Conservation (phyloP, 768 basidiomycete species). For the Mycena haematopus region DNA sequence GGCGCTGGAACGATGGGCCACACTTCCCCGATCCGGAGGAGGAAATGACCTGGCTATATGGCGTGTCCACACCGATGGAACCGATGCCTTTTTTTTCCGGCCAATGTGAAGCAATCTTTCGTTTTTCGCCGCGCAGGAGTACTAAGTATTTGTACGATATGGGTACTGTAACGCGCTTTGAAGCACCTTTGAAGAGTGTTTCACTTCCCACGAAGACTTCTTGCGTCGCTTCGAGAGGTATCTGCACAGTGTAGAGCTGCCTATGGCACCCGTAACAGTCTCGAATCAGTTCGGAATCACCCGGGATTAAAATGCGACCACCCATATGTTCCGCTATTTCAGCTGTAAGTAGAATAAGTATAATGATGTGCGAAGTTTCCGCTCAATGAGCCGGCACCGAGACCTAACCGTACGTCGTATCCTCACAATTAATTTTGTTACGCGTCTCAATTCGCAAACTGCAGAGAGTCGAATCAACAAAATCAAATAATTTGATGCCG, state of each 20-base stretch:
- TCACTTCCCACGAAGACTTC: slow-evolving; percentile 1
- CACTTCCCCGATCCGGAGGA: background rate
- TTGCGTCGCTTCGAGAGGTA: slow-evolving; percentile 1
- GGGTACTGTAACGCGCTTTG: background rate
- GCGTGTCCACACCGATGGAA: background rate
- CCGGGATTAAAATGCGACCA: too few species aligned
- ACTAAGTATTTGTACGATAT: background rate
- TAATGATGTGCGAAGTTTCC: too few species aligned
- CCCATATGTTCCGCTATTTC: too few species aligned
- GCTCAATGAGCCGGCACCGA: too few species aligned
- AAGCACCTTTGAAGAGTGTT: background rate
- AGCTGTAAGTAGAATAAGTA: too few species aligned
- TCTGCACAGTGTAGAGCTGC: background rate
- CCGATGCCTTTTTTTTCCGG: background rate
- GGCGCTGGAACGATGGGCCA: too few species aligned
- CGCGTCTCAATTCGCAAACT: too few species aligned
- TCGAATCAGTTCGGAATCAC: too few species aligned
- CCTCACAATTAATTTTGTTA: too few species aligned
- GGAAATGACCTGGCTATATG: background rate
- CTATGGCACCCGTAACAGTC: background rate
- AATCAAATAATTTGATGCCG: too few species aligned
- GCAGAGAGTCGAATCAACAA: too few species aligned
- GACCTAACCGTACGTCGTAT: too few species aligned
- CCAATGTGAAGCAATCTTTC: background rate
- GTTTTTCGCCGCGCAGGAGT: background rate